Evolutionary conservation across 2,329 filamentous ascomycete genomes (phyloP), one percentile per base, ranked within the genome.

Genomic region (Ilyonectria robusta): DNA sequence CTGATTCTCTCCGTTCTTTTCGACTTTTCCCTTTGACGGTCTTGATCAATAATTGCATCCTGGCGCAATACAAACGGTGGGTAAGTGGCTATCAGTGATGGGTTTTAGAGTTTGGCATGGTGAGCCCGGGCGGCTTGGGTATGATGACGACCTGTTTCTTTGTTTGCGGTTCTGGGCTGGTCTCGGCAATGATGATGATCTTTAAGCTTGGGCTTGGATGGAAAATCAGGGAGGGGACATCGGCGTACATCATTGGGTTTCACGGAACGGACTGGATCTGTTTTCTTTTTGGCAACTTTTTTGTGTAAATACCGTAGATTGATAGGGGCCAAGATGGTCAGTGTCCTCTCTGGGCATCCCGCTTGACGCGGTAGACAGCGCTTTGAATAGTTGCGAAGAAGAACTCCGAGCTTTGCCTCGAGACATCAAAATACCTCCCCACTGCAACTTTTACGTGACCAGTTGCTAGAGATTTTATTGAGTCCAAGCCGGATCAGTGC

Each of bases 221-320:
- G 59, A 57, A 29, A 67, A 67, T 33, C 33, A 62, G 59, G 31
- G 57, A 58, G 35, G 62, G 29, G 44, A 63, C 42, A 62, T 50
- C 48, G 71, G 73, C 65, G 73, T 58, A 67, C 57, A 35, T 53
- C 56, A 61, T 50, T 66, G 40, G 58, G 53, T 55, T 65, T 55
- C 48, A 46, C 46, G 65, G 62, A 66, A 68, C 65, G 65, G 70
- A 66, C 71, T 64, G 70, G 71, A 57, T 70, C 67, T 69, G 62
- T 54, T 63, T 63, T 46, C 54, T 61, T 42, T 47, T 31, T 66
- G 63, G 46, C 58, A 59, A 33, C 35, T 57, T 60, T 65, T 57
- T 65, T 46, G 48, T 62, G 60, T 67, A 70, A 60, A 66, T 48
- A 66, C 54, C 58, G 53, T 44, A 55, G 59, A 62, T 58, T 61